Evolutionary conservation across 78 protist genomes (phyloP), one percentile per base, ranked within the genome.

Genomic region (Dictyostelium firmibasis): DNA sequence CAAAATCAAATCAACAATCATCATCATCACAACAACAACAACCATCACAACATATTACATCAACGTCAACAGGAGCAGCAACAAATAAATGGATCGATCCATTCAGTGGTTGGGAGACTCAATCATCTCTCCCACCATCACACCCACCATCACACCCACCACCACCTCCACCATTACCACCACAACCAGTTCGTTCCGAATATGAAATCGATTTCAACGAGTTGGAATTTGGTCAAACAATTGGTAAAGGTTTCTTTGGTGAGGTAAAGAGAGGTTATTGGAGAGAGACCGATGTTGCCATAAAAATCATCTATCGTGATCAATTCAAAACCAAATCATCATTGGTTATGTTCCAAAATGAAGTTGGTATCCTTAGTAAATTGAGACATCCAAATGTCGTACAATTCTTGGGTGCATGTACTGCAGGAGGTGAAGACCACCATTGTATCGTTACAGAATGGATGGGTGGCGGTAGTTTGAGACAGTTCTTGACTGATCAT

Each of bases 201-300:
- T 88, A 27, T 10, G 93, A 88, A 67, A 92, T 92, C 36, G 96
- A 76, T 50, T 92, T 35, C 23, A 33, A 25, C 8, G 91, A 85
- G 18, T 53, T 92, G 14, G 93, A 84, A 53, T 85, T 92, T 85
- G 93, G 91, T 18, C 75, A 43, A 81, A 1, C 79, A 1, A 57
- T 92, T 35, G 96, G 96, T 38, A 92, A 92, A 72, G 96, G 96
- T 38, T 92, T 92, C 81, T 92, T 92, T 92, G 96, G 96, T 76
- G 96, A 92, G 47, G 96, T 92, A 20, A 82, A 84, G 43, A 70
- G 85, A 50, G 96, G 93, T 50, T 50, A 38, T 53, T 92, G 96
- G 96, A 92, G 91, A 86, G 96, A 86, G 53, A 86, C 96, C 11
- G 96, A 92, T 79, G 96, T 92, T 43, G 96, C 96, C 83, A 86